Evolutionary conservation across 2,329 filamentous ascomycete genomes (phyloP).

Genomic region (Podosphaera fusca): DNA sequence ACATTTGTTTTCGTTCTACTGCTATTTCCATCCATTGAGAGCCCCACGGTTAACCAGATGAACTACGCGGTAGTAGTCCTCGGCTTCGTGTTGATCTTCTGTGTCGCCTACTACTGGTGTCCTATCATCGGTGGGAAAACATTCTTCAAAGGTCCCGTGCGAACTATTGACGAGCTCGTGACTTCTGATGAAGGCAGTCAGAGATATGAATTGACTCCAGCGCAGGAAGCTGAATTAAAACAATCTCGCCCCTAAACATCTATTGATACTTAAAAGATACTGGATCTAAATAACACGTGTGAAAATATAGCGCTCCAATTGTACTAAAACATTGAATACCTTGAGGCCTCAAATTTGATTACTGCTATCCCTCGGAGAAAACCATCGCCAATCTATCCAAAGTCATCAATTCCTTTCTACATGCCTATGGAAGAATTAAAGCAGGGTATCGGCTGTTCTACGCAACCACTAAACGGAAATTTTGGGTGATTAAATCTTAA

Average conservation of each 20-base stretch:
- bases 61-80: conserved; percentile 15
- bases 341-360: too few species aligned
- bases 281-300: too few species aligned
- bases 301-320: too few species aligned
- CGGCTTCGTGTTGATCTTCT: conserved; percentile 14
- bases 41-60: conserved; percentile 12
- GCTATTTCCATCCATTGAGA: conserved; percentile 12
- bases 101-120: conserved; percentile 14
- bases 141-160: conserved; percentile 14
- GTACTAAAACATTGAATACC: too few species aligned
- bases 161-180: conserved; percentile 13
- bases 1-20: conserved; percentile 15
- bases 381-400: too few species aligned
- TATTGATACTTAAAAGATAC: too few species aligned
- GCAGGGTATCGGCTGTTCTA: too few species aligned
- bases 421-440: too few species aligned
- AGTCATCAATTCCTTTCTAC: too few species aligned
- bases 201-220: background rate
- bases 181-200: background rate
- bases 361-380: too few species aligned
- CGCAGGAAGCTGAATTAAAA: background rate
- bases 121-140: conserved; percentile 14
- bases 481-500: too few species aligned
- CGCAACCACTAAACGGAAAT: too few species aligned
- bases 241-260: background rate